phyloP scores from a whole-genome alignment of 164 flowering plant genomes.

The Macadamia tetraphylla region DNA sequence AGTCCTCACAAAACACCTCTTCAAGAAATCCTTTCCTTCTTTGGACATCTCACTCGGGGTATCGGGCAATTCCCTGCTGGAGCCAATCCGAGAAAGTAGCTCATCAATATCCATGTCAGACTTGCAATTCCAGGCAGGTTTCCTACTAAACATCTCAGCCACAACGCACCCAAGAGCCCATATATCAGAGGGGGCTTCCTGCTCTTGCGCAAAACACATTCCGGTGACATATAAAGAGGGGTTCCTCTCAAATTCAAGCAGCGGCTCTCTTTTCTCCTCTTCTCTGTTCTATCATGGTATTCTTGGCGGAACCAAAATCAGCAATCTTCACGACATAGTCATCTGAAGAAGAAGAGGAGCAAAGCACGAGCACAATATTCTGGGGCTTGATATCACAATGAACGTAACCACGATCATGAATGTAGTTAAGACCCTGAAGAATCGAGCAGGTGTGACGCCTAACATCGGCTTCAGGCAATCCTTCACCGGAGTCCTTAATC shows the following conservation, averaged over 20 bases:
- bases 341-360: neutral
- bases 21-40: neutral
- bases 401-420: neutral
- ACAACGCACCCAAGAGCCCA: slow-evolving; percentile 1
- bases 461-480: neutral
- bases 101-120: neutral
- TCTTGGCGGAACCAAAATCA: neutral
- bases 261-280: neutral
- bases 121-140: neutral
- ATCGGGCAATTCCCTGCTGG: neutral
- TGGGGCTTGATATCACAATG: neutral
- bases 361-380: neutral
- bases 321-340: neutral
- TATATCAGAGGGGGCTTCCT: neutral
- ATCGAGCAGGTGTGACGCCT: neutral
- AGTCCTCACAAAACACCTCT: neutral
- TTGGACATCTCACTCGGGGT: neutral
- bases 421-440: neutral
- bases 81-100: neutral
- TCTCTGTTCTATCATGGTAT: neutral
- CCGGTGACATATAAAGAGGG: neutral
- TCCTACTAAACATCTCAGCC: neutral
- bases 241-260: neutral
- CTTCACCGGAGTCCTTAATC: neutral
- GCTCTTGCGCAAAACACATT: neutral